Conservation (phyloP, 164 flowering plant species). For the Cinnamomum micranthum region DNA sequence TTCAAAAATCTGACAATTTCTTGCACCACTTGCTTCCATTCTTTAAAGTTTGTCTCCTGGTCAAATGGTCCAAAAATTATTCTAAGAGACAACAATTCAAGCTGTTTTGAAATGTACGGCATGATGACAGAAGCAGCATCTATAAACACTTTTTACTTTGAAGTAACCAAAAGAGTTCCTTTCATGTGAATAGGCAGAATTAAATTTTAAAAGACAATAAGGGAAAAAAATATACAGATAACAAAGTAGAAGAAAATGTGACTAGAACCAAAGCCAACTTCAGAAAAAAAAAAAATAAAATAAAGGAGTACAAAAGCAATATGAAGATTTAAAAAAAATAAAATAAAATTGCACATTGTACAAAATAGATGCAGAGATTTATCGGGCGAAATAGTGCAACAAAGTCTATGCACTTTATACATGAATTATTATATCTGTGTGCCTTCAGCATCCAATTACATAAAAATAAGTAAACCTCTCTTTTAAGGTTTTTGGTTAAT, state of each 20-base stretch:
- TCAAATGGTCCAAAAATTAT: conserved; percentile 6
- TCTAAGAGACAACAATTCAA: not conserved
- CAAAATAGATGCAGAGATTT: too few species aligned
- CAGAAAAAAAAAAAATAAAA: too few species aligned
- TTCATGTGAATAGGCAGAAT: not conserved
- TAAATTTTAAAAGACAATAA: not conserved
- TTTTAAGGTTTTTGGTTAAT: not conserved
- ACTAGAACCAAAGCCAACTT: too few species aligned
- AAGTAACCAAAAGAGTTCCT: not conserved
- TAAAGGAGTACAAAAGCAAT: too few species aligned
- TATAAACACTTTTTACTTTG: too few species aligned
- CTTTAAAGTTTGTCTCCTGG: conserved; percentile 84
- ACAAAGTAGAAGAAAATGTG: too few species aligned
- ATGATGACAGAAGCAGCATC: not conserved
- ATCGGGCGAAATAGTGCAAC: not conserved
- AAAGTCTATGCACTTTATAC: not conserved
- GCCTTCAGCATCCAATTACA: not conserved
- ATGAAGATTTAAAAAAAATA: too few species aligned
- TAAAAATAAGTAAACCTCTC: not conserved
- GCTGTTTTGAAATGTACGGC: not conserved
- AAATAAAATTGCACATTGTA: too few species aligned
- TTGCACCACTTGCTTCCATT: conserved; percentile 86
- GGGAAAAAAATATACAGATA: too few species aligned
- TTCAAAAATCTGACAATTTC: conserved; percentile 76
- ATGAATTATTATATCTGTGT: not conserved